Evolutionary conservation across 1,139 yeast genomes (phyloP).

Genomic region (Suhomyces choctaworum): DNA sequence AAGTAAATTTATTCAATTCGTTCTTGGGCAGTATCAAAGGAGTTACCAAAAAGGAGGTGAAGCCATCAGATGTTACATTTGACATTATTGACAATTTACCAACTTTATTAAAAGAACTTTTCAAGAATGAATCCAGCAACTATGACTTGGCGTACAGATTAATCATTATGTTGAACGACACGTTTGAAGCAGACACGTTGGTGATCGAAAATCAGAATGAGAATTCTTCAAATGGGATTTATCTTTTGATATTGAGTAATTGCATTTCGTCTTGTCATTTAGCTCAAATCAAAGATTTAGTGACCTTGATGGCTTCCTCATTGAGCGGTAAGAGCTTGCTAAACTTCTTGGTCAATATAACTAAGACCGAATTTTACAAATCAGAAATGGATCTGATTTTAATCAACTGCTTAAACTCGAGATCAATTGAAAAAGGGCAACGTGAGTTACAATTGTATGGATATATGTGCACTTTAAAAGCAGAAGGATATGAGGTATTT

Average conservation of each 20-base stretch:
- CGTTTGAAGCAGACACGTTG: constrained; percentile 28
- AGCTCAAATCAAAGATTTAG: constrained; percentile 23
- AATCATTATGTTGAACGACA: constrained; percentile 28
- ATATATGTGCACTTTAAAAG: constrained; percentile 25
- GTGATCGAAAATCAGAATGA: constrained; percentile 4
- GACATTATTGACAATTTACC: constrained; percentile 38
- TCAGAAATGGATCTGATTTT: constrained; percentile 19
- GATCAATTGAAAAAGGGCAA: constrained; percentile 18
- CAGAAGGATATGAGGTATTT: constrained; percentile 26
- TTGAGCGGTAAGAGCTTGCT: constrained; percentile 26
- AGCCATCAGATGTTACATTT: constrained; percentile 29
- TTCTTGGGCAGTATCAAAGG: constrained; percentile 31
- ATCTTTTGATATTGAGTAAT: constrained; percentile 14
- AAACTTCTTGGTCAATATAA: constrained; percentile 20
- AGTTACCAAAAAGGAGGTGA: constrained; percentile 31
- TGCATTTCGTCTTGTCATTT: constrained; percentile 16
- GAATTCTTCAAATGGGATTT: constrained; percentile 1
- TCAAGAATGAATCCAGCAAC: constrained; percentile 19
- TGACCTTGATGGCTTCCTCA: constrained; percentile 25
- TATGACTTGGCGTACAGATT: constrained; percentile 23
- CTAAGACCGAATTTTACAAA: neutral
- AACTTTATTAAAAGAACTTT: constrained; percentile 23
- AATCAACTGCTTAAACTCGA: constrained; percentile 21
- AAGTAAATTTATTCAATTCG: constrained; percentile 25
- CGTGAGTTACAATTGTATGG: constrained; percentile 29